phyloP scores from a whole-genome alignment of 2,329 filamentous ascomycete species.

The Epichloe amarillans region DNA sequence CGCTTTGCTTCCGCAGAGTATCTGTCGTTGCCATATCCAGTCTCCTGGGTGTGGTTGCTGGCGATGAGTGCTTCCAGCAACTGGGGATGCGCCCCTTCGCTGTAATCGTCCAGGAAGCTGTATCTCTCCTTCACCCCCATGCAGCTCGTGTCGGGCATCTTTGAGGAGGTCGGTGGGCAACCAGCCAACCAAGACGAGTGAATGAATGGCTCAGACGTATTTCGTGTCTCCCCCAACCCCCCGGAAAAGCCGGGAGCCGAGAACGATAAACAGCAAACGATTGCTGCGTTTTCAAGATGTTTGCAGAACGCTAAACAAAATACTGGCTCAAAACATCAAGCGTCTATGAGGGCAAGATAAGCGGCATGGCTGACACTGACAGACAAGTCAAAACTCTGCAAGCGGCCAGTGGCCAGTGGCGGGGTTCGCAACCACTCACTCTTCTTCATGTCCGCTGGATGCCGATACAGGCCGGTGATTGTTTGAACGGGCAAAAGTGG shows the following conservation, averaged over 20 bases:
- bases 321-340: background rate
- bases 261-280: background rate
- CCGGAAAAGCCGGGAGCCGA: background rate
- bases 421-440: constrained; percentile 1
- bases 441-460: constrained; percentile 4
- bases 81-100: constrained; percentile 36
- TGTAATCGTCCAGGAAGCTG: constrained; percentile 38
- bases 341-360: background rate
- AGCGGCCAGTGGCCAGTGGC: background rate
- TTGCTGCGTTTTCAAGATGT: background rate
- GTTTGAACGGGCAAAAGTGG: constrained; percentile 1
- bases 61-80: constrained; percentile 31
- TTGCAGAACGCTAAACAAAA: background rate
- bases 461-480: constrained; percentile 9
- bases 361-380: background rate
- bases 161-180: background rate
- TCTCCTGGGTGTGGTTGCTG: constrained; percentile 31
- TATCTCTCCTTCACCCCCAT: constrained; percentile 17
- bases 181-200: too few species aligned
- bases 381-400: constrained; percentile 1
- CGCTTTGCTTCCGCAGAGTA: constrained; percentile 28
- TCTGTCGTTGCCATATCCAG: constrained; percentile 32
- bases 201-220: too few species aligned
- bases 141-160: constrained; percentile 7
- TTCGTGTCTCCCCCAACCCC: background rate